Evolutionary conservation across 495 filamentous ascomycete species (phyloP), one percentile per base, ranked within the genome.

Genomic region (Platismatia glauca): DNA sequence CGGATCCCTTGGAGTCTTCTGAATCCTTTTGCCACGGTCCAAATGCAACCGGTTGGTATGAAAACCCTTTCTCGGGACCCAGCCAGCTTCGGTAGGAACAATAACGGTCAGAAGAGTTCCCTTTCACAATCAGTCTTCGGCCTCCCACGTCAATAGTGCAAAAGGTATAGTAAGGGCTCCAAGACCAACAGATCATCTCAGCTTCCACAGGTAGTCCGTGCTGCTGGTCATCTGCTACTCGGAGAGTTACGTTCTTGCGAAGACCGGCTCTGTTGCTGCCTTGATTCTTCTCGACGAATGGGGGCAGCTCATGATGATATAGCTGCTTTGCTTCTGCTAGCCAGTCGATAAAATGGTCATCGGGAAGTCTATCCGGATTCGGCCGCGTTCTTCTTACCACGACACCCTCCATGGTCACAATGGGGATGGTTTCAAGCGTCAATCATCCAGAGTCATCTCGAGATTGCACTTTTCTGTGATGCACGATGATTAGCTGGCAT

Each of bases 41-140:
- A 20, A 33, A 31, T 7, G 29, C 29, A 20, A 31, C 27, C 18
- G 50, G 29, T 33, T n/a, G 50, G 9, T 53, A 33, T 16, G 29
- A 33, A 29, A 50, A 50, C 12, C 46, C 46, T 50, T 16, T 29
- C 1, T 0, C 4, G 12, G 46, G 46, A 50, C 46, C 46, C 12
- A 50, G 24, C 46, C 46, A 50, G 46, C 46, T 50, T 29, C 44
- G 44, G 22, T 48, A 48, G 44, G 44, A 48, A 48, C 44, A 24
- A 48, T 48, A 48, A 0, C 44, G 44, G 11, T 24, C 27, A 18
- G 48, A 31, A 3, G 48, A 31, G 24, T 52, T 8, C 15, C 18
- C 15, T 34, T 53, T 53, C 7, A 53, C 29, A 9, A 53, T 53
- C 6, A 53, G 15, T 53, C 50, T 31, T 31, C 29, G 50, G 5